These are phyloP conservation scores for Dictyostelium purpureum DNA, from an alignment of 78 protist species.

Conservation along the genomic window DNA sequence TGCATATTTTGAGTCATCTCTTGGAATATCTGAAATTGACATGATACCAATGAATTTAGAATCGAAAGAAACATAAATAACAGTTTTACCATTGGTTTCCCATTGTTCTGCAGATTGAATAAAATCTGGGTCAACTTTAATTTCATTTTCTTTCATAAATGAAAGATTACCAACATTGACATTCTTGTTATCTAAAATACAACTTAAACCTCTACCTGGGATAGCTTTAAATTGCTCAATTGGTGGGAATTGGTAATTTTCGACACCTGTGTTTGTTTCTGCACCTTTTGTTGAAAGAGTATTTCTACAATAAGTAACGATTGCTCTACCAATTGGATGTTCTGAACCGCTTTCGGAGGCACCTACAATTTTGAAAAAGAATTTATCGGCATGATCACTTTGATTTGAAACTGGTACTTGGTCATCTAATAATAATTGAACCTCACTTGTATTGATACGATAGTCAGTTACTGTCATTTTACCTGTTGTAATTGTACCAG, in stretches of 20 bases:
- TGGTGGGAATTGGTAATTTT: slow-evolving; percentile 20
- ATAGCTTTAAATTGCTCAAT: slow-evolving; percentile 39
- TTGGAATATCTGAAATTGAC: slow-evolving; percentile 61
- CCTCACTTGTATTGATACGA: background rate
- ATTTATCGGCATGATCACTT: background rate
- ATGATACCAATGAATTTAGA: slow-evolving; percentile 33
- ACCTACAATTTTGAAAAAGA: slow-evolving; percentile 48
- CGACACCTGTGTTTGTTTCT: background rate
- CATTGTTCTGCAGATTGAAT: slow-evolving; percentile 13
- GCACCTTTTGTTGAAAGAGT: background rate
- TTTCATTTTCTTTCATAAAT: slow-evolving; percentile 63
- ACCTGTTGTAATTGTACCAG: slow-evolving; percentile 95
- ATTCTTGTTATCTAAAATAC: background rate
- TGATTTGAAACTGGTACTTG: background rate
- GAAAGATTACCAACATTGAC: slow-evolving; percentile 53
- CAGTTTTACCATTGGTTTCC: slow-evolving; percentile 73
- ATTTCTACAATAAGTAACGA: slow-evolving; percentile 36
- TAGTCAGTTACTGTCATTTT: slow-evolving; percentile 65
- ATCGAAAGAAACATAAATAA: slow-evolving; percentile 36
- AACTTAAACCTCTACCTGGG: slow-evolving; percentile 68
- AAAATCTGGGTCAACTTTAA: background rate
- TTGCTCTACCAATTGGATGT: slow-evolving; percentile 90
- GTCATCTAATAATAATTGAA: background rate
- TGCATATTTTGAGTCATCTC: slow-evolving; percentile 48
- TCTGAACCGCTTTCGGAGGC: slow-evolving; percentile 68